Evolutionary conservation across 2,329 filamentous ascomycete genomes (phyloP).

Genomic region (Claviceps purpurea): DNA sequence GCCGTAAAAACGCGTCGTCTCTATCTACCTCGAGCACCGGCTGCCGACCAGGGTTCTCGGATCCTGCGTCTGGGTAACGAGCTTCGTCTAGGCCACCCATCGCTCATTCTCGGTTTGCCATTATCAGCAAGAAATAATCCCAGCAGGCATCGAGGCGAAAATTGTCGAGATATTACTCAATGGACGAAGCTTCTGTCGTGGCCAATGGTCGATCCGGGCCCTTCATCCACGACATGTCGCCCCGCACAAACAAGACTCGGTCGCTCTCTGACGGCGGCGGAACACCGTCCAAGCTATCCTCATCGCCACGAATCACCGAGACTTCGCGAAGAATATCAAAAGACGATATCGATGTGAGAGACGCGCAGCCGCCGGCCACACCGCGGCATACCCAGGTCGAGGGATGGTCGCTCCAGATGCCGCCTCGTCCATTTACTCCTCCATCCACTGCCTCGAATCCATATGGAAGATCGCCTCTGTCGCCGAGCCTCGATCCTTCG

Average conservation of each 20-base stretch:
- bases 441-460: constrained; percentile 21
- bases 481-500: constrained; percentile 72
- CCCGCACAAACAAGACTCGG: constrained; percentile 35
- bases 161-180: constrained; percentile 3
- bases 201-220: constrained; percentile 13
- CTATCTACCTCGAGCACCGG: neutral
- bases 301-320: constrained; percentile 43
- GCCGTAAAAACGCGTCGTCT: neutral
- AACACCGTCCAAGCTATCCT: constrained; percentile 41
- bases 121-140: neutral
- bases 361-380: constrained; percentile 43
- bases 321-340: constrained; percentile 45
- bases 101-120: neutral
- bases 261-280: constrained; percentile 52
- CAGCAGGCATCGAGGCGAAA: neutral
- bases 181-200: constrained; percentile 22
- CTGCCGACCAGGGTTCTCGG: neutral
- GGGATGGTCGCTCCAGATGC: constrained; percentile 36
- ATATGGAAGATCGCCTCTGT: constrained; percentile 53
- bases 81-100: neutral
- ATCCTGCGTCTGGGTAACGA: neutral
- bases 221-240: constrained; percentile 19
- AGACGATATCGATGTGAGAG: constrained; percentile 48
- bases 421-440: constrained; percentile 22
- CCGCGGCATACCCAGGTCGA: constrained; percentile 57